A percentile compares a stretch with the other conserved stretches of the same genome.
Evolutionary conservation across 164 flowering plant genomes (phyloP).

Genomic region (Houttuynia cordata): DNA sequence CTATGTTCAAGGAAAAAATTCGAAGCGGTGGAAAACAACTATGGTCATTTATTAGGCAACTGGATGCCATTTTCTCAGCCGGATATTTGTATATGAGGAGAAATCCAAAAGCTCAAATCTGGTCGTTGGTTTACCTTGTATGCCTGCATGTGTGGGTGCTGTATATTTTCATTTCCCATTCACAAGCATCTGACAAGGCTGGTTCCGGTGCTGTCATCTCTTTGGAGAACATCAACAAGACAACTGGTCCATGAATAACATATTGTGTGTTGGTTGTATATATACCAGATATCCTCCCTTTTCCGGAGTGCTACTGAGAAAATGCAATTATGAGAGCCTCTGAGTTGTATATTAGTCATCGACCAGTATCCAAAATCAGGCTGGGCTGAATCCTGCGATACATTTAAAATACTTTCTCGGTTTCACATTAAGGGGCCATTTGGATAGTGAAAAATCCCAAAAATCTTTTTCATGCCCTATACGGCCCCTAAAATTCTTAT

Average conservation of each 20-base stretch:
- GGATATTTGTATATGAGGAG: constrained; percentile 60
- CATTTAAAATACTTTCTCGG: too few relatives aligned
- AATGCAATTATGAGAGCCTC: background rate
- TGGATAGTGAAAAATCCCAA: too few relatives aligned
- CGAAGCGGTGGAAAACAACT: constrained; percentile 51
- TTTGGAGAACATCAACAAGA: constrained; percentile 59
- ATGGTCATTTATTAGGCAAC: constrained; percentile 49
- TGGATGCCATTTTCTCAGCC: constrained; percentile 59
- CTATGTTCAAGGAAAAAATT: constrained; percentile 38
- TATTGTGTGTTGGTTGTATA: background rate
- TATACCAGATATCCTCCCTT: background rate
- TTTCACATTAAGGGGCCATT: too few relatives aligned
- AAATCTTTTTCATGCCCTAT: too few relatives aligned
- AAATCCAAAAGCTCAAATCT: constrained; percentile 51
- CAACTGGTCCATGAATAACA: constrained; percentile 3
- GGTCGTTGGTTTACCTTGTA: constrained; percentile 51
- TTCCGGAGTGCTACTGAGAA: background rate
- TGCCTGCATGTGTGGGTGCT: constrained; percentile 88
- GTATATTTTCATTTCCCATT: constrained; percentile 61
- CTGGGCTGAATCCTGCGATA: too few relatives aligned
- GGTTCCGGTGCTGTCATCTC: constrained; percentile 74
- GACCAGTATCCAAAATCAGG: background rate
- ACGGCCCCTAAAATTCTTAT: too few relatives aligned
- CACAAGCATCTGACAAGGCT: constrained; percentile 31
- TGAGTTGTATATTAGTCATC: background rate